Evolutionary conservation across 1,284 basidiomycete species (phyloP), one percentile per base, ranked within the genome.

Genomic region (Irpex lacteus): DNA sequence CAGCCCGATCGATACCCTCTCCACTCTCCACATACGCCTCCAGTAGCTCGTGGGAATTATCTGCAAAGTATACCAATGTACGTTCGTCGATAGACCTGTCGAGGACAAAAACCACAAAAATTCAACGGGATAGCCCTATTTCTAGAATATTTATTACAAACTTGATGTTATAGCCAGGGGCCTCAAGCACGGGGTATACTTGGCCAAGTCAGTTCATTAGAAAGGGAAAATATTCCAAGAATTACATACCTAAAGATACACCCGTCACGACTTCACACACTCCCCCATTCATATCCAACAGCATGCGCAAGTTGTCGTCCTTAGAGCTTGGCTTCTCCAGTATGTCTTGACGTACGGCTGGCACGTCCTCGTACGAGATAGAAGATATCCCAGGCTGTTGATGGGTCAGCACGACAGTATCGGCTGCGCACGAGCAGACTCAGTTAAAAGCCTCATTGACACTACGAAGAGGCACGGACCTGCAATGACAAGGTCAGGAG

Each of bases 251-350:
- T 15, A 98, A 75, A 6, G 86, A 84, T 7, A 97, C 86, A 9
- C 94, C 95, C 0, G 95, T 97, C 15, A 96, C 92, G n/a, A 97
- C 93, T 74, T 97, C 92, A 69, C 94, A 95, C 0, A 88, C 84
- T 61, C 85, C 82, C 5, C 94, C 95, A 63, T 96, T 95, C 70
- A 98, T 81, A 65, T 97, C 92, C 34, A 91, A 80, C 56, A 98
- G 80, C 93, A 95, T 97, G 19, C 92, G 85, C 49, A 94, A 73
- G 73, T 98, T 96, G 70, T 98, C 96, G 40, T 82, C 86, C 71
- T 92, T 90, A 47, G 86, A 86, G 0, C 72, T 62, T 0, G 97
- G 97, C 76, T 98, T 99, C 76, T 99, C 97, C 5, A 98, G 80
- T 18, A 98, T 85, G 38, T 93, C 89, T 65, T 90, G 91, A 15